Conservation (phyloP, 495 filamentous ascomycete species). For the Aspergillus ellipticus region DNA sequence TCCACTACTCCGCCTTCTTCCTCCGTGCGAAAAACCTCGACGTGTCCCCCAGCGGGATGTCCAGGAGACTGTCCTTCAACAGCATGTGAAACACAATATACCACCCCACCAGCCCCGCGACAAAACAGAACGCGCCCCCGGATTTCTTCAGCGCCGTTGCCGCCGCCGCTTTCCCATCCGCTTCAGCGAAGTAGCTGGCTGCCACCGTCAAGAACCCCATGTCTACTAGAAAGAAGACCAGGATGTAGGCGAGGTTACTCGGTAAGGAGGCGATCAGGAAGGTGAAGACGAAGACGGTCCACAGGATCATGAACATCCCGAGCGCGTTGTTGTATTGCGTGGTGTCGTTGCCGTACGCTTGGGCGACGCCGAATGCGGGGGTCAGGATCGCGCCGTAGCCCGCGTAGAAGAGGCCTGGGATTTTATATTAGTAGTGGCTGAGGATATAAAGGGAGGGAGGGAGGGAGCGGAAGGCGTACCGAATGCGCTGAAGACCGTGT, state of each 20-base stretch:
- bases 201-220: conserved; percentile 44
- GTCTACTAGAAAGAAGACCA: conserved; percentile 45
- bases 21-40: conserved; percentile 36
- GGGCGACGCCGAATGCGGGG: conserved; percentile 18
- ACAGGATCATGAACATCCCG: conserved; percentile 38
- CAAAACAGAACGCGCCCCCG: conserved; percentile 45
- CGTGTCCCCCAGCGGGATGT: conserved; percentile 46
- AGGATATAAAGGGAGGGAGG: background rate
- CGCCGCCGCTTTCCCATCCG: conserved; percentile 35
- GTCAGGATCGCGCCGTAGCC: conserved; percentile 23
- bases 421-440: conserved; percentile 20
- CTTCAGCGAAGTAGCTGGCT: conserved; percentile 41
- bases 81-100: conserved; percentile 47
- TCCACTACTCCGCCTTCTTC: conserved; percentile 1
- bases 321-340: conserved; percentile 22
- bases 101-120: conserved; percentile 46
- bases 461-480: conserved; percentile 11
- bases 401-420: conserved; percentile 19
- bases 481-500: conserved; percentile 40
- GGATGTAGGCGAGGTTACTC: conserved; percentile 46
- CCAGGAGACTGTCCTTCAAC: conserved; percentile 39
- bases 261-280: conserved; percentile 45
- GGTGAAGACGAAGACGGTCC: conserved; percentile 46
- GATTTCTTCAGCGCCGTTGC: conserved; percentile 39
- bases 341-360: conserved; percentile 21